phyloP scores from a whole-genome alignment of 345 rosid species.

The Rhizophora apiculata region DNA sequence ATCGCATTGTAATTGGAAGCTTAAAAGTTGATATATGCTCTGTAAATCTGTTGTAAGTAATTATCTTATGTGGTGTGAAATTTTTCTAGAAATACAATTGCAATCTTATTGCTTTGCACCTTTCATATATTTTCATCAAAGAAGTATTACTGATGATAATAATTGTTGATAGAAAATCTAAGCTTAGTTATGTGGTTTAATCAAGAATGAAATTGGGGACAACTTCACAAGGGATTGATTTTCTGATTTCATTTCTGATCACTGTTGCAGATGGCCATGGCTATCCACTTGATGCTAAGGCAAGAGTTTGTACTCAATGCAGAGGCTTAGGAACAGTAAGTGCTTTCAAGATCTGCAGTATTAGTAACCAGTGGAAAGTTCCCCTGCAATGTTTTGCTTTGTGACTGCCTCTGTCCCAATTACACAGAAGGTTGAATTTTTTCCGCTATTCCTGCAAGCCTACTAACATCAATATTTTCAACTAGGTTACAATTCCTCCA shows the following conservation, averaged over 20 bases:
- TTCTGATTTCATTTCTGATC: slow-evolving; percentile 16
- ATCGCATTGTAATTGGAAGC: background rate
- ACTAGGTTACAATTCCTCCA: slow-evolving; percentile 88
- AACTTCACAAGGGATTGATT: slow-evolving; percentile 1
- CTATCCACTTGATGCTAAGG: slow-evolving; percentile 56
- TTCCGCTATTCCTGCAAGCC: background rate
- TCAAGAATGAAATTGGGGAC: background rate
- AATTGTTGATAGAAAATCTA: too few relatives aligned
- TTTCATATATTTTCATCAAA: too few relatives aligned
- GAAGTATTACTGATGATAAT: too few relatives aligned
- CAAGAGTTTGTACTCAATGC: slow-evolving; percentile 65
- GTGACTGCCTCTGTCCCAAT: slow-evolving; percentile 5
- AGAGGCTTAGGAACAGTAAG: slow-evolving; percentile 86
- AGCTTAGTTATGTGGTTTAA: background rate
- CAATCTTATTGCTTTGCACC: too few relatives aligned
- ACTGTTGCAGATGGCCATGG: slow-evolving; percentile 74
- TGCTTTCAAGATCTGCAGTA: slow-evolving; percentile 23
- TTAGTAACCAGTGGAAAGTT: slow-evolving; percentile 24
- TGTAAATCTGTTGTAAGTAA: too few relatives aligned
- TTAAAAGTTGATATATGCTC: too few relatives aligned
- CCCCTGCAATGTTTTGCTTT: slow-evolving; percentile 12
- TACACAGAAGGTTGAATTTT: slow-evolving; percentile 2
- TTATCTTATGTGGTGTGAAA: too few relatives aligned
- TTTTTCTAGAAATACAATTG: too few relatives aligned
- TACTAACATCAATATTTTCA: slow-evolving; percentile 19